Base-by-base conservation (phyloP, 306 rosid genomes). In the Crataegus laevigata region DNA sequence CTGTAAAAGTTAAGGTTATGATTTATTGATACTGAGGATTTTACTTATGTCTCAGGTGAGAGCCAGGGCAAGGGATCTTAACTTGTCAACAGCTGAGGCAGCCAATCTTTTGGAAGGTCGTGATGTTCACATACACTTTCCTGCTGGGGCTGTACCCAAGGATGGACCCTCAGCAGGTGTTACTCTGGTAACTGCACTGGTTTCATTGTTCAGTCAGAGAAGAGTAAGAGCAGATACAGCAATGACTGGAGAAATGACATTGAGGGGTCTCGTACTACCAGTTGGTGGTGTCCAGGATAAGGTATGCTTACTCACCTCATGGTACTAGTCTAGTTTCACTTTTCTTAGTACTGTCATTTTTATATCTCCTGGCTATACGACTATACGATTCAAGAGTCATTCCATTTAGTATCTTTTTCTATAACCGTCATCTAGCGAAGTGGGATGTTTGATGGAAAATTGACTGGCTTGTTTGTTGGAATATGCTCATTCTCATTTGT, bases 161-260 rank as follows among this genome's bases (percentile, higher is more conserved):
- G 99, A 94, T 85, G 99, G 99, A 75, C 99, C 99, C 64, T 94
- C 99, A 10, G 99, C 99, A 18, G 99, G 99, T 59, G 99, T 94
- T 88, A 94, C 99, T 75, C 86, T 94, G 79, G 99, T 94, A 66
- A 94, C 97, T 26, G 99, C 97, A 34, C 84, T 94, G 79, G 99
- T 94, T 64, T 94, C 99, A 15, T 79, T 94, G 83, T 89, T 94
- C 82, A 87, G 89, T 83, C 86, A 84, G 79, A 94, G 42, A 82
- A 89, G 84, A 80, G 92, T 92, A 52, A 86, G 99, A 87, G 88
- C 96, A 25, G 99, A 92, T 88, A 94, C 99, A 5, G 97, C 99
- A 66, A 90, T 94, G 99, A 94, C 99, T 24, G 97, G 99, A 68
- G 99, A 94, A 89, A 89, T 94, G 93, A 94, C 99, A 1, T 85